Evolutionary conservation across 108 stramenopile genomes (phyloP).

Genomic region (Discostella stelligeroides): DNA sequence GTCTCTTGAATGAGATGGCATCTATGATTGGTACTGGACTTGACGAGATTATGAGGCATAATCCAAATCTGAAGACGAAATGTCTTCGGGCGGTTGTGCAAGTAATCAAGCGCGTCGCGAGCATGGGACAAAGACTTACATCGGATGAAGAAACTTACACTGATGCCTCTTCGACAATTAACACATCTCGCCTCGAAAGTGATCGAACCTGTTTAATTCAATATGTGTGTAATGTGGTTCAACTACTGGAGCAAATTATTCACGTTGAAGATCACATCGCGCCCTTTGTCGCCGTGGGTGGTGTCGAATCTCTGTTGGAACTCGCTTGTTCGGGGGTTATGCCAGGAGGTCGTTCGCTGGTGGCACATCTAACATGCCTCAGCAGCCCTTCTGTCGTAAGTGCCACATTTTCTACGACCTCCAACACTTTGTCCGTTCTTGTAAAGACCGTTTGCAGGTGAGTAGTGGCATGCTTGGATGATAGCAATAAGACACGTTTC

Average conservation of each 20-base stretch:
- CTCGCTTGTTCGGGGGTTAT: conserved; percentile 67
- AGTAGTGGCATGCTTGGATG: background rate
- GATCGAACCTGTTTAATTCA: conserved; percentile 80
- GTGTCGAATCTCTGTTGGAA: conserved; percentile 73
- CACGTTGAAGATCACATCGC: conserved; percentile 81
- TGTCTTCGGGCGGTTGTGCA: conserved; percentile 46
- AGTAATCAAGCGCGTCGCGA: conserved; percentile 72
- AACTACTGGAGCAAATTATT: conserved; percentile 86
- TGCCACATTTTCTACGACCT: conserved; percentile 76
- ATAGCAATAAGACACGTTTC: background rate
- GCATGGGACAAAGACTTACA: conserved; percentile 58
- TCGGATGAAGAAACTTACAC: conserved; percentile 36
- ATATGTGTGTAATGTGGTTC: conserved; percentile 83
- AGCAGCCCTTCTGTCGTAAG: conserved; percentile 77
- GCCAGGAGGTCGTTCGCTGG: conserved; percentile 67
- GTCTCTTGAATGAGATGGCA: conserved; percentile 87
- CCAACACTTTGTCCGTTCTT: conserved; percentile 59
- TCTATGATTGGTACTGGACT: conserved; percentile 86
- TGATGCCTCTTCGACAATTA: conserved; percentile 1
- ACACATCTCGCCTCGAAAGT: conserved; percentile 45
- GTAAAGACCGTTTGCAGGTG: conserved; percentile 60
- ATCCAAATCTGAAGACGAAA: conserved; percentile 62
- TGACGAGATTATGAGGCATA: conserved; percentile 94
- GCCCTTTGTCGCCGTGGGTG: conserved; percentile 78
- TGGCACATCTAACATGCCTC: conserved; percentile 77